These are phyloP conservation scores for Thraustochytrium sp. DNA, from an alignment of 352 stramenopile species.

Conservation along the genomic window DNA sequence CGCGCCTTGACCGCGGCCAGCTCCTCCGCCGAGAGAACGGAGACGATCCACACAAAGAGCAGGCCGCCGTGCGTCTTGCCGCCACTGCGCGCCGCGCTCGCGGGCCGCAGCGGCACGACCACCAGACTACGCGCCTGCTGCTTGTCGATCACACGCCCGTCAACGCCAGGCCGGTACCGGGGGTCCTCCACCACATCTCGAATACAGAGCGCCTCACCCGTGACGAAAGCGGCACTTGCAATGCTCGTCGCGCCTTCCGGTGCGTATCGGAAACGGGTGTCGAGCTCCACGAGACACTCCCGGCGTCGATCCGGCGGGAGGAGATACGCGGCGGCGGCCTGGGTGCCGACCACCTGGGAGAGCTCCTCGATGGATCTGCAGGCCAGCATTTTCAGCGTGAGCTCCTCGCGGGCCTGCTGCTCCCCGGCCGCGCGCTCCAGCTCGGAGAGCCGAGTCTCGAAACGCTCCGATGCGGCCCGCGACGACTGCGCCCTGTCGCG, in stretches of 20 bases:
- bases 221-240: background rate
- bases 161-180: background rate
- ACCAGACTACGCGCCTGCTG: background rate
- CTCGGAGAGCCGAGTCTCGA: background rate
- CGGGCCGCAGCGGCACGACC: background rate
- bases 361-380: background rate
- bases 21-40: background rate
- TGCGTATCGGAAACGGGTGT: too few relatives aligned
- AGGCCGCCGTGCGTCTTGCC: too few relatives aligned
- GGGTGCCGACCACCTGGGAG: background rate
- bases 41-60: background rate
- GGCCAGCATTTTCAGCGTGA: background rate
- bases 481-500: background rate
- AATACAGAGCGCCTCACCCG: background rate
- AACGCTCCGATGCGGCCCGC: background rate
- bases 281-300: too few relatives aligned
- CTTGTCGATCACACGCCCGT: background rate
- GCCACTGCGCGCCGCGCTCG: too few relatives aligned
- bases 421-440: background rate
- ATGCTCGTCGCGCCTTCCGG: too few relatives aligned
- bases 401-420: background rate
- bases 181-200: background rate
- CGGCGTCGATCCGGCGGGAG: too few relatives aligned
- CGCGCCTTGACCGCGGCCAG: background rate
- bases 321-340: background rate